A percentile compares a stretch with the other conserved stretches of the same genome.
Conservation (phyloP, 345 rosid species). For the Citrus cavaleriei region DNA sequence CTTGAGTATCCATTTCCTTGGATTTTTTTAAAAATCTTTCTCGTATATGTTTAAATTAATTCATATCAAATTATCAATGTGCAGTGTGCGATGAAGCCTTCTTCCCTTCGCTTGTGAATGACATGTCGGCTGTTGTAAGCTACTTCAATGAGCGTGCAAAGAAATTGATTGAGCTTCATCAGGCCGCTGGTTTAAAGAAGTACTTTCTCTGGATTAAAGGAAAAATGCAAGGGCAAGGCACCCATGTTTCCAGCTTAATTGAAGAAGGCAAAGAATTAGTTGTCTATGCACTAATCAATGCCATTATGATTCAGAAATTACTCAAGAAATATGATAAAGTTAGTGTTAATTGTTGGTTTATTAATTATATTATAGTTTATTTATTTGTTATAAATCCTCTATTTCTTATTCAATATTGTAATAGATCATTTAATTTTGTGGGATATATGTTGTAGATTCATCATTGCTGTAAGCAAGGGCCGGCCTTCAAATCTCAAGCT, state of each 20-base stretch:
- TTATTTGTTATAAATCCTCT: no score
- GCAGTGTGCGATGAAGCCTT: constrained; percentile 86
- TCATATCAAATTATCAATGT: neutral
- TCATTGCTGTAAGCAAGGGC: constrained; percentile 58
- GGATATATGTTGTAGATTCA: no score
- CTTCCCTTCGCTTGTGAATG: constrained; percentile 76
- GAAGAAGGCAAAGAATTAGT: constrained; percentile 81
- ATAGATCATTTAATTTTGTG: no score
- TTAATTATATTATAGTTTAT: no score
- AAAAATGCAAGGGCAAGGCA: constrained; percentile 22
- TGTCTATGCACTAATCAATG: constrained; percentile 74
- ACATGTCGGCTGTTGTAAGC: constrained; percentile 72
- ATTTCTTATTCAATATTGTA: no score
- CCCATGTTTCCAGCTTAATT: constrained; percentile 45
- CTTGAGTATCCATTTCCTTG: no score
- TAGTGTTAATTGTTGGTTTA: no score
- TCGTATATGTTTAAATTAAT: neutral
- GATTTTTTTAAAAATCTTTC: no score
- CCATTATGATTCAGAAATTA: constrained; percentile 66
- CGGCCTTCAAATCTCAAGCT: constrained; percentile 77
- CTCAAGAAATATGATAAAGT: constrained; percentile 95
- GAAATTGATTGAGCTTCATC: constrained; percentile 73
- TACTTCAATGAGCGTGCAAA: constrained; percentile 75
- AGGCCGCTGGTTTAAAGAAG: constrained; percentile 67
- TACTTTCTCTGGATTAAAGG: constrained; percentile 72